Conservation (phyloP, 441 rosid genomes). For the Lagerstroemia fauriei region DNA sequence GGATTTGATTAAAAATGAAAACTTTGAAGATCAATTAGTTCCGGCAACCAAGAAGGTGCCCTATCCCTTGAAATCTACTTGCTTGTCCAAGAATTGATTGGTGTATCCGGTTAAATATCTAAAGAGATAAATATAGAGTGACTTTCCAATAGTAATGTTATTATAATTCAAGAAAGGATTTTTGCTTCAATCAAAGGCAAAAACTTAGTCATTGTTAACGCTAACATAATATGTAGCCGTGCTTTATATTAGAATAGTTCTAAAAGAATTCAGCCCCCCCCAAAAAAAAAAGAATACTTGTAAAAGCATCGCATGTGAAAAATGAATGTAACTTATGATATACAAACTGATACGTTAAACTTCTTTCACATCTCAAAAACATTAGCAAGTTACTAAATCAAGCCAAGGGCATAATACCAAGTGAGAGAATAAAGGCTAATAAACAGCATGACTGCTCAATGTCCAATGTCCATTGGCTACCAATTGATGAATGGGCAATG, state of each 20-base stretch:
- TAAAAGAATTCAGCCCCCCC: not conserved
- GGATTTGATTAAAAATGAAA: not conserved
- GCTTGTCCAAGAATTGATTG: not conserved
- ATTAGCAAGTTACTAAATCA: not conserved
- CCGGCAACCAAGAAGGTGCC: not conserved
- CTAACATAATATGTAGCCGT: not conserved
- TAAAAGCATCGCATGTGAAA: not conserved
- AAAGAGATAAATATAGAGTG: not conserved
- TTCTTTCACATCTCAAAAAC: not conserved
- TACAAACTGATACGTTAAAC: not conserved
- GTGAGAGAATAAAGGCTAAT: not conserved
- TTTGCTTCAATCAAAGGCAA: not conserved
- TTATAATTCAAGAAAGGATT: not conserved
- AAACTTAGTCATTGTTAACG: not conserved
- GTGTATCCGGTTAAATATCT: not conserved
- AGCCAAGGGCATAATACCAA: not conserved
- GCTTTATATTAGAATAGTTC: not conserved
- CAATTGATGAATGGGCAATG: not conserved
- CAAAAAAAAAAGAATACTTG: too few species aligned
- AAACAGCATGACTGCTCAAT: not conserved
- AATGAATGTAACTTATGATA: not conserved
- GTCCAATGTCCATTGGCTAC: not conserved
- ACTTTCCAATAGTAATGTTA: not conserved
- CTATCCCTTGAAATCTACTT: too few species aligned
- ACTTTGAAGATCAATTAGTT: not conserved